These are phyloP conservation scores for Sherardia arvensis DNA, from an alignment of 257 asterid species.

Conservation along the genomic window DNA sequence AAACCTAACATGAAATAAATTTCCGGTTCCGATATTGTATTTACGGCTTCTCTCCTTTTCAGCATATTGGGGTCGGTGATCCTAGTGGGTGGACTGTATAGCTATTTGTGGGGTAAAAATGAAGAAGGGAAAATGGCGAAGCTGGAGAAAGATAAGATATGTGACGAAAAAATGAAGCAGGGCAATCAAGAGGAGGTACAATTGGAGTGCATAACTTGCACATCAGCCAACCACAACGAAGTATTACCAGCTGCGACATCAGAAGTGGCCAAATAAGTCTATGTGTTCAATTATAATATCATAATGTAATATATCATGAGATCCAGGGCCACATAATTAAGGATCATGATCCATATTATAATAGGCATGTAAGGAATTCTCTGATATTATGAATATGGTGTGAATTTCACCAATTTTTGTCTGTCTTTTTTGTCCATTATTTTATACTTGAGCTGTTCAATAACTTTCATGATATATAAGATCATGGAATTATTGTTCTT, in stretches of 20 bases:
- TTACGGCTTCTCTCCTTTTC: not conserved
- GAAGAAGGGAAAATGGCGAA: slow-evolving; percentile 16
- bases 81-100: slow-evolving; percentile 37
- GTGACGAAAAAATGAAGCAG: not conserved
- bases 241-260: not conserved
- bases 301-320: not conserved
- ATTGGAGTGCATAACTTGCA: slow-evolving; percentile 18
- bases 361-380: too few relatives aligned
- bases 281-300: too few relatives aligned
- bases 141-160: not conserved
- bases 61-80: slow-evolving; percentile 36
- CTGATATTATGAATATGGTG: too few relatives aligned
- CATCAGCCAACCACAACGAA: slow-evolving; percentile 3
- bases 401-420: too few relatives aligned
- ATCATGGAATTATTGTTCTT: too few relatives aligned
- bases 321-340: too few relatives aligned
- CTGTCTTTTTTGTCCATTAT: too few relatives aligned
- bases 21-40: too few relatives aligned
- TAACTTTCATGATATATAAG: too few relatives aligned
- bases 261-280: not conserved
- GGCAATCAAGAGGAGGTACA: slow-evolving; percentile 14
- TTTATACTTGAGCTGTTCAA: too few relatives aligned
- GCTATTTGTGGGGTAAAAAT: slow-evolving; percentile 52
- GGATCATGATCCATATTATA: not conserved
- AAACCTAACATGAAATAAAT: too few relatives aligned